Evolutionary conservation across 139 green algal genomes (phyloP).

Genomic region (Chlorokybus atmophyticus): DNA sequence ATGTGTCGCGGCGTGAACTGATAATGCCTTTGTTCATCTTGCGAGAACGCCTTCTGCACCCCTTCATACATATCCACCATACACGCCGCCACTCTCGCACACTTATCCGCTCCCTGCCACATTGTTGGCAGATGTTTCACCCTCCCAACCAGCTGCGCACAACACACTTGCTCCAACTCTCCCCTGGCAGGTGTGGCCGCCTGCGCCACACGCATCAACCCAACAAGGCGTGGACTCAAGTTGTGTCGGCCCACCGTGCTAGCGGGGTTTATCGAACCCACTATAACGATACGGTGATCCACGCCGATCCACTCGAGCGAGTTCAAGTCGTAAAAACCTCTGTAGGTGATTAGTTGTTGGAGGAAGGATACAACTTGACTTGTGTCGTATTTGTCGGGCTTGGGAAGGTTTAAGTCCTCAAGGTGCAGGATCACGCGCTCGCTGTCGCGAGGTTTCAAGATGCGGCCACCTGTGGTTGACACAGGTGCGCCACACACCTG

Average conservation of each 20-base stretch:
- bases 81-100: slow-evolving; percentile 23
- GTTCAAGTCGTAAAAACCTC: slow-evolving; percentile 60
- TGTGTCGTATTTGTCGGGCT: slow-evolving; percentile 68
- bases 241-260: slow-evolving; percentile 41
- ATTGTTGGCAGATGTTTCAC: no score
- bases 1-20: slow-evolving; percentile 50
- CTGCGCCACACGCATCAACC: slow-evolving; percentile 37
- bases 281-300: slow-evolving; percentile 37
- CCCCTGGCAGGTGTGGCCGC: slow-evolving; percentile 34
- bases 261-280: slow-evolving; percentile 47
- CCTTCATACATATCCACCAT: slow-evolving; percentile 46
- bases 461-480: slow-evolving; percentile 42
- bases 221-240: slow-evolving; percentile 49
- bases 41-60: slow-evolving; percentile 25
- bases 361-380: slow-evolving; percentile 60
- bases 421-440: slow-evolving; percentile 52
- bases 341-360: slow-evolving; percentile 66
- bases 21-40: slow-evolving; percentile 45
- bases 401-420: slow-evolving; percentile 55
- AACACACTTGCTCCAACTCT: slow-evolving; percentile 40
- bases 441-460: slow-evolving; percentile 46
- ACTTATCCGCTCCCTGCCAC: background rate
- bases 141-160: no score
- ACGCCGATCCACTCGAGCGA: slow-evolving; percentile 57
- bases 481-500: slow-evolving; percentile 56